Conservation (phyloP, 345 rosid species). For the Murraya paniculata region DNA sequence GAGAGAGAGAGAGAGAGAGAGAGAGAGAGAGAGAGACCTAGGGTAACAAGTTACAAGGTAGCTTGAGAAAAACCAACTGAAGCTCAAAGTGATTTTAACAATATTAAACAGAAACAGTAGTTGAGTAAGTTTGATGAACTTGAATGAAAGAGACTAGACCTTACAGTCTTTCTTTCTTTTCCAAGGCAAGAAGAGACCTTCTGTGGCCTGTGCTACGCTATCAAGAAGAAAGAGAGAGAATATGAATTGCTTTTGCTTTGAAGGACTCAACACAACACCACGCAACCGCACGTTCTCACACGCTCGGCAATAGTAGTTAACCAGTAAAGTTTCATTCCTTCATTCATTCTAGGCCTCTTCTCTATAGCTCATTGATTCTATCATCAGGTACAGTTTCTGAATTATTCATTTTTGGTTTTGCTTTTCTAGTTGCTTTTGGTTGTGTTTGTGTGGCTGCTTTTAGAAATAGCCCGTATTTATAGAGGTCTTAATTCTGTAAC, state of each 20-base stretch:
- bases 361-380: too few species aligned
- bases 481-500: constrained; percentile 1
- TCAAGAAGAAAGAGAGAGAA: constrained; percentile 7
- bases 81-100: constrained; percentile 6
- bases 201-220: too few species aligned
- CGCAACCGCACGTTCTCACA: constrained; percentile 25
- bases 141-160: constrained; percentile 44
- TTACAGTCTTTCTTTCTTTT: constrained; percentile 36
- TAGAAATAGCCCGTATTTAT: constrained; percentile 4
- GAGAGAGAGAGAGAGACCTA: background rate
- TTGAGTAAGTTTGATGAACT: background rate
- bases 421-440: too few species aligned
- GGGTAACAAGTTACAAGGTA: too few species aligned
- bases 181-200: constrained; percentile 20
- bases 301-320: constrained; percentile 29
- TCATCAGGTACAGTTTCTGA: background rate
- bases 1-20: background rate
- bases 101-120: background rate
- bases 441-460: background rate
- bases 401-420: too few species aligned
- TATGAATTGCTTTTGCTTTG: background rate
- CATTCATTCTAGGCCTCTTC: background rate
- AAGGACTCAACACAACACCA: background rate
- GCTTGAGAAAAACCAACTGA: background rate
- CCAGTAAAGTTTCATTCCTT: background rate